phyloP scores from a whole-genome alignment of 805 yeast genomes.

The Ogataea pini region DNA sequence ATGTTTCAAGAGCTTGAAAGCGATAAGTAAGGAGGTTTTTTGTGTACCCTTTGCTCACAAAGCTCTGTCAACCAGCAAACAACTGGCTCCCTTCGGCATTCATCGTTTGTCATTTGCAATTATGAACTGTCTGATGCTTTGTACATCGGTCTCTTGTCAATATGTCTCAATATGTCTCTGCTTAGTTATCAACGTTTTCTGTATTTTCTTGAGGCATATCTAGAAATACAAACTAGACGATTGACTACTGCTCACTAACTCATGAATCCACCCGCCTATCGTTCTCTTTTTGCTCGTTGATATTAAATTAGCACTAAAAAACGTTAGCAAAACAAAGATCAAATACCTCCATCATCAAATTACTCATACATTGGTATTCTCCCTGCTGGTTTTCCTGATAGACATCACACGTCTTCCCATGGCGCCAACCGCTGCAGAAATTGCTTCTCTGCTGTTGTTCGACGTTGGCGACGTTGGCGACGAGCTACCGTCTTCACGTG shows the following conservation, averaged over 20 bases:
- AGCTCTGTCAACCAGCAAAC: no score
- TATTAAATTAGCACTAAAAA: slow-evolving; percentile 1
- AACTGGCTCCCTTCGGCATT: no score
- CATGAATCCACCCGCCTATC: not conserved
- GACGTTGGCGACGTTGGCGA: slow-evolving; percentile 14
- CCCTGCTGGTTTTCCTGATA: slow-evolving; percentile 24
- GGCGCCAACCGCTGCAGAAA: slow-evolving; percentile 22
- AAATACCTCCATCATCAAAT: not conserved
- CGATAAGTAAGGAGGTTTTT: no score
- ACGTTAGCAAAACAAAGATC: not conserved
- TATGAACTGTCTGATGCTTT: no score
- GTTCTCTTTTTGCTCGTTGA: not conserved
- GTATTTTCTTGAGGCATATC: no score
- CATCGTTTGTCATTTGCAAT: no score
- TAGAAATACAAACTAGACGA: no score
- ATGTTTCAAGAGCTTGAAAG: no score
- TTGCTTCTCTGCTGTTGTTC: slow-evolving; percentile 12
- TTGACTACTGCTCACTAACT: not conserved
- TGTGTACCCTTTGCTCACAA: no score
- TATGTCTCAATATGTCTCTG: no score
- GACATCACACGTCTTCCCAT: slow-evolving; percentile 32
- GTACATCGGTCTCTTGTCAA: no score
- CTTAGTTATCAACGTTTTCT: no score
- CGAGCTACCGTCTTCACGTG: slow-evolving; percentile 10
- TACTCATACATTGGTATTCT: slow-evolving; percentile 5